A percentile compares a stretch with the other conserved stretches of the same genome.
Conservation (phyloP, 176 grass and related monocot species). For the Phyllostachys edulis region DNA sequence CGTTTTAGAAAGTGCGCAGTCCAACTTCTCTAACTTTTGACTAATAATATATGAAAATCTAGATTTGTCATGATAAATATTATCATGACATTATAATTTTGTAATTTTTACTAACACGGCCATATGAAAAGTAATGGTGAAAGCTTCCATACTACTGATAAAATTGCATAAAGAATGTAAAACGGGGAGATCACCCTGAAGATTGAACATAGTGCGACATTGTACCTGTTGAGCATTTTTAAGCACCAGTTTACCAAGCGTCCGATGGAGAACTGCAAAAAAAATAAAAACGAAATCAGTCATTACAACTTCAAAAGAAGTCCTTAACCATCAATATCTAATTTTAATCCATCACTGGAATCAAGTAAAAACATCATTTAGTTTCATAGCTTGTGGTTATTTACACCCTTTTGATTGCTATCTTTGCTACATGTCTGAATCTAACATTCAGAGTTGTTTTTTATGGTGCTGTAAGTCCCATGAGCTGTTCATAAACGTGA, state of each 20-base stretch:
- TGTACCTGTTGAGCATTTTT: conserved; percentile 89
- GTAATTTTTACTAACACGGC: no score
- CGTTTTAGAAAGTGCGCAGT: no score
- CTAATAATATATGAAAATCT: no score
- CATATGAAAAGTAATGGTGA: no score
- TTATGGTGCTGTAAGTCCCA: background rate
- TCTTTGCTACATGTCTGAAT: background rate
- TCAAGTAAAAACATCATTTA: background rate
- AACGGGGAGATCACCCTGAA: background rate
- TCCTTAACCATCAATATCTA: background rate
- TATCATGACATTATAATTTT: no score
- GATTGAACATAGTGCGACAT: background rate
- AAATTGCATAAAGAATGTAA: background rate
- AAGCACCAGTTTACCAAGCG: conserved; percentile 72
- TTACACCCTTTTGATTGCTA: background rate
- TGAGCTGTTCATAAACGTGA: conserved; percentile 3
- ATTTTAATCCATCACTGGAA: background rate
- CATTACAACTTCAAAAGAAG: background rate
- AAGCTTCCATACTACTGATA: background rate
- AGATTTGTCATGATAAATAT: no score
- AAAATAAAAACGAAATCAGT: conserved; percentile 16
- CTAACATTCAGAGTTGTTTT: background rate
- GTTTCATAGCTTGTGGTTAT: background rate
- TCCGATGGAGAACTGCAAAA: conserved; percentile 63
- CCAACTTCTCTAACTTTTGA: no score